Evolutionary conservation across 305 asterid genomes (phyloP).

Genomic region (Fraxinus sp.): DNA sequence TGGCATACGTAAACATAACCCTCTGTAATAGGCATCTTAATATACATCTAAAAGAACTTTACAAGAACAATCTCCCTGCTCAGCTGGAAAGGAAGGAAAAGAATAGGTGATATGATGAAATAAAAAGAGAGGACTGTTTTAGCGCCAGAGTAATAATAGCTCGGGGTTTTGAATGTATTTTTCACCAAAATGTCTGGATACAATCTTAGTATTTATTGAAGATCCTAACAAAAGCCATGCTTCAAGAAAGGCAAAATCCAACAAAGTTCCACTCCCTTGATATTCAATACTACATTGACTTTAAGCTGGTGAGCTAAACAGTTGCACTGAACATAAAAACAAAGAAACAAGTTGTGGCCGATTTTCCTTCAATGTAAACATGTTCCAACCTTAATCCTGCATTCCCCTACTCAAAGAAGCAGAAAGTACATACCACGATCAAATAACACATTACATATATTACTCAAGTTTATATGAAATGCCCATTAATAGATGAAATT

Average conservation of each 20-base stretch:
- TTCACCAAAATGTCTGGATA: neutral
- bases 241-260: neutral
- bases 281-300: neutral
- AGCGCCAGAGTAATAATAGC: neutral
- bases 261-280: neutral
- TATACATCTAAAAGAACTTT: neutral
- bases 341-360: neutral
- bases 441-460: neutral
- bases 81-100: neutral
- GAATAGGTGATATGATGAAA: neutral
- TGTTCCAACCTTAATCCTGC: neutral
- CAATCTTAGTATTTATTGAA: neutral
- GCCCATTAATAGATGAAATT: neutral
- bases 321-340: neutral
- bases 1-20: neutral
- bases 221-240: neutral
- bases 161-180: neutral
- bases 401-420: slow-evolving; percentile 1
- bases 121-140: neutral
- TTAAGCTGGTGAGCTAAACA: neutral
- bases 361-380: neutral
- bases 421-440: neutral
- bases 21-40: neutral
- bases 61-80: neutral
- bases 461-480: neutral